Base-by-base conservation (phyloP, 768 basidiomycete genomes). In the Trametes villosa region DNA sequence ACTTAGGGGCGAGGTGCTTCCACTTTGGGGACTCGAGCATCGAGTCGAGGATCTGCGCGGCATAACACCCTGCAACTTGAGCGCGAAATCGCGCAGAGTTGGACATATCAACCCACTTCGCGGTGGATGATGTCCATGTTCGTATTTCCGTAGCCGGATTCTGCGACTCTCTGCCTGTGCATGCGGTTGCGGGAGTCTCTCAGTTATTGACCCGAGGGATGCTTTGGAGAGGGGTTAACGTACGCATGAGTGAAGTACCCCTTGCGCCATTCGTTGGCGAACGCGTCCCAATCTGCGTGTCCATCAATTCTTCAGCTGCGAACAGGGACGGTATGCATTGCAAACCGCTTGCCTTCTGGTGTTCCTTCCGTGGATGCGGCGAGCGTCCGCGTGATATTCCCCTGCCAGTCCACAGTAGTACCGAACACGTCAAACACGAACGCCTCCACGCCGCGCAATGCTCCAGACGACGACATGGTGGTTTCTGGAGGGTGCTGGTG, bases 61-160 rank as follows among this genome's bases (percentile, higher is more conserved):
- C n/a, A 22, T 17, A 40, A 42, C 31, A 26, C 18, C 6, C 12
- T 12, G 29, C 8, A 20, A 3, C n/a, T 3, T 18, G 12, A 9
- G 24, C 4, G 24, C 22, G 9, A 15, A n/a, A 46, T 41, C 9
- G 6, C 40, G 42, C 17, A n/a, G 3, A 44, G 18, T 44, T 44
- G 42, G 3, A 38, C 3, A n/a, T 13, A 11, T 22, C 5, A 2
- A 65, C 65, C 33, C 48, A 81, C 86, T 73, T 86, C 64, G 57
- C 84, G 77, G 67, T 88, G 86, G 71, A 82, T 77, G 17, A 74
- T 49, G 57, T 89, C 88, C 20, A 86, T 73, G 64, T 81, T 85
- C 7, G 69, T 71, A 3, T 81, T 75, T 0, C 84, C 86, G 34
- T 72, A 56, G 0, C 77, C 81, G 7, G 79, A 80, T 36, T 70